phyloP scores from a whole-genome alignment of 495 filamentous ascomycete genomes.

The Penicillium desertorum region DNA sequence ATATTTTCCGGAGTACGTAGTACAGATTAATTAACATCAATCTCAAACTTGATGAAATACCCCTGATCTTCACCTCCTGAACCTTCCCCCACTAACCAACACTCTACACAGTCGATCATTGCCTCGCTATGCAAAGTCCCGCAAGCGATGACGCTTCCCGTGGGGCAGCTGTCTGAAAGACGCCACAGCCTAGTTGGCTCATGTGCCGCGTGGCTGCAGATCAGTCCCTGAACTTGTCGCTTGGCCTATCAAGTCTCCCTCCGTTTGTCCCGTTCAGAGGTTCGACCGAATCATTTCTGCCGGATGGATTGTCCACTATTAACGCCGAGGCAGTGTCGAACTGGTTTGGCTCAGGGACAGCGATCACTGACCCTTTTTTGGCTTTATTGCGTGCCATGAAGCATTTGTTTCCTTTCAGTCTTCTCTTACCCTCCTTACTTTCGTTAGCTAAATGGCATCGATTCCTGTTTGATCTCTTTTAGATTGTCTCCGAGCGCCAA shows the following conservation, averaged over 20 bases:
- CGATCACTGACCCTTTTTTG: constrained; percentile 23
- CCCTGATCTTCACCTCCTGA: constrained; percentile 16
- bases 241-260: constrained; percentile 25
- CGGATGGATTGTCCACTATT: constrained; percentile 25
- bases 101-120: constrained; percentile 23
- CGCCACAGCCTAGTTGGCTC: constrained; percentile 26
- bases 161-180: constrained; percentile 25
- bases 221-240: constrained; percentile 19
- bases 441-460: constrained; percentile 9
- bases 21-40: background rate
- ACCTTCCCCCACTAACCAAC: constrained; percentile 6
- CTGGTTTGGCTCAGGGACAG: constrained; percentile 12
- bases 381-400: constrained; percentile 10
- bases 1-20: no score
- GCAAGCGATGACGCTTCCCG: constrained; percentile 31
- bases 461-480: constrained; percentile 8
- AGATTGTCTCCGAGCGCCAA: constrained; percentile 3
- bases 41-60: background rate
- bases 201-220: constrained; percentile 31
- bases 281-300: constrained; percentile 18
- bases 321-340: constrained; percentile 12
- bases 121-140: constrained; percentile 17
- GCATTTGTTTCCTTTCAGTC: constrained; percentile 5
- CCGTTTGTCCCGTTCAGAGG: constrained; percentile 4
- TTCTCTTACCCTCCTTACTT: constrained; percentile 10